Percentiles rank a stretch among this genome's conserved stretches.
Evolutionary conservation across 768 basidiomycete genomes (phyloP).

Genomic region (Amanita subjunquillea): DNA sequence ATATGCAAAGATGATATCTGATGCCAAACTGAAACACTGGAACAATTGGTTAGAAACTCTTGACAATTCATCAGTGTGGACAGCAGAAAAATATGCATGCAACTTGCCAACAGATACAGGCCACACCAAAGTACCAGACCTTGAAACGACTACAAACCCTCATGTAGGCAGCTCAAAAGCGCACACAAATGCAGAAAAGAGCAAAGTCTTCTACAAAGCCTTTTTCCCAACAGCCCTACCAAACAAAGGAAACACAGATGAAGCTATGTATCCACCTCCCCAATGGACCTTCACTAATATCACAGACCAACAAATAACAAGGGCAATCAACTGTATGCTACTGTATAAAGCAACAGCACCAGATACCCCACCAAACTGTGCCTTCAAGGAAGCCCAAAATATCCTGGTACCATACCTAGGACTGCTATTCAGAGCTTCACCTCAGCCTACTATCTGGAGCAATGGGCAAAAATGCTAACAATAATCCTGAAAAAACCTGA

Average conservation of each 20-base stretch:
- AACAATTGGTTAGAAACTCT: too few species aligned
- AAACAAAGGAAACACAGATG: too few species aligned
- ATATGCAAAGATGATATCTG: background rate
- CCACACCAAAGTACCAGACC: background rate
- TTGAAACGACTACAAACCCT: background rate
- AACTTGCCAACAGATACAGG: background rate
- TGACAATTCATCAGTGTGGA: too few species aligned
- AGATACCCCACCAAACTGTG: background rate
- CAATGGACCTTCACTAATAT: background rate
- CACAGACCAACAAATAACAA: background rate
- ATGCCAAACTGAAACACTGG: background rate
- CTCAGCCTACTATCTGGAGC: background rate
- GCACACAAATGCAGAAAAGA: background rate
- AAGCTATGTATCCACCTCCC: background rate
- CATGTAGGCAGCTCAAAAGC: background rate
- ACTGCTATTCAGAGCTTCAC: background rate
- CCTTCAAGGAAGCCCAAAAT: background rate
- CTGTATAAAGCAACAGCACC: background rate
- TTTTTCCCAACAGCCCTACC: background rate
- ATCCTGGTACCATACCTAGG: background rate
- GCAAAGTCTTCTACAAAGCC: background rate
- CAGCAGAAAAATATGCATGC: background rate
- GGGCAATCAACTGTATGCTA: background rate
- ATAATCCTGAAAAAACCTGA: conserved; percentile 3
- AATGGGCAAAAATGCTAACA: background rate